Percentiles rank a stretch among this genome's conserved stretches.
Conservation (phyloP, 495 filamentous ascomycete species). For the Aspergillus mulundensis region DNA sequence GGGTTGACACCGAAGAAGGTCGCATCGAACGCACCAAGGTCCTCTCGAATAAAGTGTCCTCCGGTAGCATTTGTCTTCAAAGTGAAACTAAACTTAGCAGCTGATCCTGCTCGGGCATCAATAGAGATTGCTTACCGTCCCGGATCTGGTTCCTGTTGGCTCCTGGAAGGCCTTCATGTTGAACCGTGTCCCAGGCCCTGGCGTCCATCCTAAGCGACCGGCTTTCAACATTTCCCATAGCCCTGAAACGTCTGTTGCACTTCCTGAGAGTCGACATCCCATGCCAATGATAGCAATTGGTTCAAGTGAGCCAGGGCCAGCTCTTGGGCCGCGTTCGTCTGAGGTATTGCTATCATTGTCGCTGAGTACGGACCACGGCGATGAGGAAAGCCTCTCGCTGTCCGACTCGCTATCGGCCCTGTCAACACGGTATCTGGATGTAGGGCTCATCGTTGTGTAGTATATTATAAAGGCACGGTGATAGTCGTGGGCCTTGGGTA, state of each 20-base stretch:
- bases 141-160: conserved; percentile 3
- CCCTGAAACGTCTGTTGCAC: conserved; percentile 10
- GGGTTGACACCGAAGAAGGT: conserved; percentile 55
- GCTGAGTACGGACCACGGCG: conserved; percentile 13
- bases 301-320: conserved; percentile 6
- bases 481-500: neutral
- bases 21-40: conserved; percentile 54
- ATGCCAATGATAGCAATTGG: conserved; percentile 11
- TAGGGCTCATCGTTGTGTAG: conserved; percentile 7
- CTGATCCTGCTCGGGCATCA: neutral
- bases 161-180: conserved; percentile 13
- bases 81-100: neutral
- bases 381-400: conserved; percentile 10
- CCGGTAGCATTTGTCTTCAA: conserved; percentile 26
- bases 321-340: neutral
- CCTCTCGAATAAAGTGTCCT: conserved; percentile 48
- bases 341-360: conserved; percentile 13
- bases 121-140: conserved; percentile 1
- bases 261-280: conserved; percentile 12
- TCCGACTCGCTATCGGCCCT: conserved; percentile 10
- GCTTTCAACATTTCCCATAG: conserved; percentile 12
- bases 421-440: conserved; percentile 1
- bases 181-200: conserved; percentile 8
- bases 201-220: conserved; percentile 10
- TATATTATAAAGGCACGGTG: neutral